Evolutionary conservation across 192 early-diverging fungal genomes (phyloP).

Genomic region (Paraglomus brasilianum): DNA sequence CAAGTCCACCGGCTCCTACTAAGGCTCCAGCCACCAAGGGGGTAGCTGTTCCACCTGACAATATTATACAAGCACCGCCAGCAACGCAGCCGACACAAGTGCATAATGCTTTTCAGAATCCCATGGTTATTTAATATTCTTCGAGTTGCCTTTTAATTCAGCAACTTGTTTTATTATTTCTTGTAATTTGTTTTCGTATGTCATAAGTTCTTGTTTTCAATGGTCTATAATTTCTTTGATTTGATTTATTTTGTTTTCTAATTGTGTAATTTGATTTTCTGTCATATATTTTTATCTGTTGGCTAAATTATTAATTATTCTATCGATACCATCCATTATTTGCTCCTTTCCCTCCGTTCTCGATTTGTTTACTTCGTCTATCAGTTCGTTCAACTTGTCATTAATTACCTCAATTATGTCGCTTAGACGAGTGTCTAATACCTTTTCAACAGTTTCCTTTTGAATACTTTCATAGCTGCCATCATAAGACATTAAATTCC

Average conservation of each 20-base stretch:
- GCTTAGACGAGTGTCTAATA: not conserved
- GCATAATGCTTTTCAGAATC: constrained; percentile 1
- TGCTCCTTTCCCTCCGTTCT: not conserved
- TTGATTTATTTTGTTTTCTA: constrained; percentile 16
- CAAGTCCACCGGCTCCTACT: not conserved
- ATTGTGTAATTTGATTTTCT: not conserved
- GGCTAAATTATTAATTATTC: not conserved
- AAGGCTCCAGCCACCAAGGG: not conserved
- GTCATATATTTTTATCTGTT: constrained; percentile 14
- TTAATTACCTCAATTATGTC: not conserved
- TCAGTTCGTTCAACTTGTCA: not conserved
- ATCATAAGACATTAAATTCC: not conserved
- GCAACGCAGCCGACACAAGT: not conserved
- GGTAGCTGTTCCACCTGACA: not conserved
- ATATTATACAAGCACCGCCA: not conserved
- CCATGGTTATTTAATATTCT: constrained; percentile 8
- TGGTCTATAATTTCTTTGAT: not conserved
- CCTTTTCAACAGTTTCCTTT: not conserved
- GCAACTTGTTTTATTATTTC: constrained; percentile 3
- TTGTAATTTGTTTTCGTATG: constrained; percentile 6
- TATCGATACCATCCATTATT: not conserved
- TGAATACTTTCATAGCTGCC: not conserved
- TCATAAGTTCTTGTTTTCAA: constrained; percentile 13
- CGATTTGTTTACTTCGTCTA: not conserved
- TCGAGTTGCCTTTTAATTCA: constrained; percentile 7